Conservation (phyloP, 2,329 filamentous ascomycete genomes). For the Ilyonectria robusta region DNA sequence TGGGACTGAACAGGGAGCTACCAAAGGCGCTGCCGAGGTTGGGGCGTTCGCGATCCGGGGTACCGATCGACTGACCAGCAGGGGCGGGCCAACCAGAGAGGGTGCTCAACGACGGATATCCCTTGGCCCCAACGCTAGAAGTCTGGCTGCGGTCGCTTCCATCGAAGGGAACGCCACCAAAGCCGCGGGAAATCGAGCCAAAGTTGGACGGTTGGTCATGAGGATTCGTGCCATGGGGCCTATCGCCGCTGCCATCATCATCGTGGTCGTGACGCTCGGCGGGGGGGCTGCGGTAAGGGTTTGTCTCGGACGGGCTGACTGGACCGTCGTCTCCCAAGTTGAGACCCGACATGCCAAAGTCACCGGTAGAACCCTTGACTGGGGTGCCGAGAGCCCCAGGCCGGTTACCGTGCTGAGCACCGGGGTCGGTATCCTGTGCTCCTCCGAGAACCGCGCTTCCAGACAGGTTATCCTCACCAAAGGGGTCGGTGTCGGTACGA, state of each 20-base stretch:
- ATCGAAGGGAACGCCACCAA: conserved; percentile 67
- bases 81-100: conserved; percentile 75
- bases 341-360: conserved; percentile 75
- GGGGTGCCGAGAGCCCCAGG: conserved; percentile 67
- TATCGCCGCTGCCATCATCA: conserved; percentile 62
- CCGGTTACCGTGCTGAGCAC: conserved; percentile 50
- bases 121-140: conserved; percentile 86
- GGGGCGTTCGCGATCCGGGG: conserved; percentile 76
- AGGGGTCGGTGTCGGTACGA: conserved; percentile 82
- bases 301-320: conserved; percentile 93
- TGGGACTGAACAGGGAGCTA: conserved; percentile 82
- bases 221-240: conserved; percentile 58
- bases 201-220: conserved; percentile 64
- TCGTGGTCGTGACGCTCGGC: conserved; percentile 80
- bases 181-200: conserved; percentile 65
- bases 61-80: conserved; percentile 71
- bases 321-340: conserved; percentile 75
- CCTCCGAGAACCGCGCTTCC: conserved; percentile 83
- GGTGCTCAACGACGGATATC: conserved; percentile 73
- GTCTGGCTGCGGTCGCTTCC: conserved; percentile 94
- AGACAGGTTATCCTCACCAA: conserved; percentile 75
- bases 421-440: conserved; percentile 76
- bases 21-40: conserved; percentile 76
- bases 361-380: conserved; percentile 66
- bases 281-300: conserved; percentile 93